A percentile compares a stretch with the other conserved stretches of the same genome.
phyloP scores from a whole-genome alignment of 1,284 basidiomycete species.

The Trichosporon coremiiforme region DNA sequence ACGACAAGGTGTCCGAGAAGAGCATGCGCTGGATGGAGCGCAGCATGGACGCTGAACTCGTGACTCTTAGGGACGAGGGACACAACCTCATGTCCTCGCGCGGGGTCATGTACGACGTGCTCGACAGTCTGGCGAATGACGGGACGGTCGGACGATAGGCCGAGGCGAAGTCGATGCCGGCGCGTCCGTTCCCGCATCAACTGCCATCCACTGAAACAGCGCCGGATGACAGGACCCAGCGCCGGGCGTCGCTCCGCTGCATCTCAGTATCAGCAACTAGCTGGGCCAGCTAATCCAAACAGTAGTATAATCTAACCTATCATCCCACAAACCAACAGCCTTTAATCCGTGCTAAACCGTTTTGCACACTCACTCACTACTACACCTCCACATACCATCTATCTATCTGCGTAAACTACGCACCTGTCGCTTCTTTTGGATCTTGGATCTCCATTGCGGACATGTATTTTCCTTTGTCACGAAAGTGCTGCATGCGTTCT shows the following conservation, averaged over 20 bases:
- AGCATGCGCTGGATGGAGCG: conserved; percentile 88
- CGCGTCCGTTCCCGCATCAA: too few relatives aligned
- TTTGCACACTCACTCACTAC: not conserved
- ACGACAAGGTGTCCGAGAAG: conserved; percentile 87
- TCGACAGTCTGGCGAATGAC: conserved; percentile 64
- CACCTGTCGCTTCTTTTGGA: not conserved
- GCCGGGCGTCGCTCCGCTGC: too few relatives aligned
- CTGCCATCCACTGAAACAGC: too few relatives aligned
- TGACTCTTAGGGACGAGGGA: conserved; percentile 81
- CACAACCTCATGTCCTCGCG: conserved; percentile 91
- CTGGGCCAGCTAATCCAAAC: not conserved
- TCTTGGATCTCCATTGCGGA: conserved; percentile 6
- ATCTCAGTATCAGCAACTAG: too few relatives aligned
- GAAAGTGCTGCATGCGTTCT: too few relatives aligned
- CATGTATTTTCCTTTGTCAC: conserved; percentile 10
- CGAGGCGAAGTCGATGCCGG: not conserved
- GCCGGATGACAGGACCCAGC: too few relatives aligned
- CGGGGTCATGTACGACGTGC: conserved; percentile 80
- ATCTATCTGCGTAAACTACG: too few relatives aligned
- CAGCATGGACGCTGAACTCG: conserved; percentile 76
- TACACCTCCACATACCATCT: too few relatives aligned
- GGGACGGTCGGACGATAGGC: not conserved
- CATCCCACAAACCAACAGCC: not conserved
- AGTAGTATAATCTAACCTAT: not conserved
- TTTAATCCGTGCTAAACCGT: not conserved